Evolutionary conservation across 2,329 filamentous ascomycete species (phyloP).

Genomic region (Graphiopsis chlorocephala): DNA sequence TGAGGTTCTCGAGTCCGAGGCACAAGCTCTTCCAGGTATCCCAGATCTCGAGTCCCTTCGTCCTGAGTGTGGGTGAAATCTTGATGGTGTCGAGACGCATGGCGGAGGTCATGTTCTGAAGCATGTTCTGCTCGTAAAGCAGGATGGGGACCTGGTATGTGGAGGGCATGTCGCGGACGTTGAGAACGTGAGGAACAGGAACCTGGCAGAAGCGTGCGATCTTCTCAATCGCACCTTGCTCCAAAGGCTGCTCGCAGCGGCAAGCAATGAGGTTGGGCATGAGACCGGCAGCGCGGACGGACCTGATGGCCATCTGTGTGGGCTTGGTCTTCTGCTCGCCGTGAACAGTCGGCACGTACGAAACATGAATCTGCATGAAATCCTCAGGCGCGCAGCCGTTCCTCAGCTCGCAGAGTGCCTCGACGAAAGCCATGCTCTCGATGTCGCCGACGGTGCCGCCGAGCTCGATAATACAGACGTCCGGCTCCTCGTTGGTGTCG

Average conservation of each 20-base stretch:
- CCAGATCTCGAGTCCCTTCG: constrained; percentile 71
- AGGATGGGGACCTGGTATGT: constrained; percentile 96
- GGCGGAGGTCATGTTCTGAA: constrained; percentile 62
- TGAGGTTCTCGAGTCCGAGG: constrained; percentile 62
- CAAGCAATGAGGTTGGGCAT: constrained; percentile 74
- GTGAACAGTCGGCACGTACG: constrained; percentile 73
- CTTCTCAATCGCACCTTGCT: constrained; percentile 73
- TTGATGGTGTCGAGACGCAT: constrained; percentile 58
- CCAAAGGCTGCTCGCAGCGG: constrained; percentile 76
- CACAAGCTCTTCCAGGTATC: constrained; percentile 72
- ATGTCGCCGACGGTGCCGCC: constrained; percentile 75
- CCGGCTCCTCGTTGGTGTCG: constrained; percentile 75
- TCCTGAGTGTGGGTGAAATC: constrained; percentile 53
- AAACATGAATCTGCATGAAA: constrained; percentile 86
- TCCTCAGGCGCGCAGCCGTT: constrained; percentile 71
- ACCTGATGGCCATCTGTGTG: constrained; percentile 84
- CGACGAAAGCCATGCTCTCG: constrained; percentile 82
- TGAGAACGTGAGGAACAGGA: constrained; percentile 78
- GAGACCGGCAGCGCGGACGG: constrained; percentile 75
- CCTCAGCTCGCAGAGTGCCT: constrained; percentile 78
- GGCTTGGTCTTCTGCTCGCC: constrained; percentile 95
- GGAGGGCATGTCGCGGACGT: constrained; percentile 81
- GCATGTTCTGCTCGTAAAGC: constrained; percentile 75
- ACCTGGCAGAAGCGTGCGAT: constrained; percentile 89
- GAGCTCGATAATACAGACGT: constrained; percentile 83